These are phyloP conservation scores for Mortierella sp. DNA, from an alignment of 371 early-diverging fungal species.

Conservation along the genomic window DNA sequence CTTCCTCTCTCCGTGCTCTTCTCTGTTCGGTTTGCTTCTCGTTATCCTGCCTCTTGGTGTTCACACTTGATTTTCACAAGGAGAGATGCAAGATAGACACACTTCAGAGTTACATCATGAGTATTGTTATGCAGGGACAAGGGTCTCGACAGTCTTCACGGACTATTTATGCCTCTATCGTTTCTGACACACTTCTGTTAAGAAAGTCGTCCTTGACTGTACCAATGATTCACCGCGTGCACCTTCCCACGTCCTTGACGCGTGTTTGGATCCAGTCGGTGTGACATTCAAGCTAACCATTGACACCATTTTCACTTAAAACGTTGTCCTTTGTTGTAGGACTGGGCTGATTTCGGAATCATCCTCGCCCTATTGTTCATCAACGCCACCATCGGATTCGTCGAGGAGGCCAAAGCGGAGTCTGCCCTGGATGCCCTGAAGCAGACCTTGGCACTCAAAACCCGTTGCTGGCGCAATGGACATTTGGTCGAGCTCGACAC, in stretches of 20 bases:
- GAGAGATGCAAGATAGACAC: no score
- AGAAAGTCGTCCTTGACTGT: no score
- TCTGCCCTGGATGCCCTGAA: conserved; percentile 91
- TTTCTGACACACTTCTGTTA: no score
- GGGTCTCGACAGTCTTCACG: no score
- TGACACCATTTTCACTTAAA: no score
- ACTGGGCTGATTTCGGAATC: conserved; percentile 88
- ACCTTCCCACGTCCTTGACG: no score
- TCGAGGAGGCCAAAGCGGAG: conserved; percentile 91
- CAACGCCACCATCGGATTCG: conserved; percentile 91
- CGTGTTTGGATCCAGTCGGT: no score
- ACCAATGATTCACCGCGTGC: no score
- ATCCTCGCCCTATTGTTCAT: conserved; percentile 82
- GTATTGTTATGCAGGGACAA: no score
- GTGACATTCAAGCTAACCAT: no score
- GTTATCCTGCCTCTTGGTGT: not conserved
- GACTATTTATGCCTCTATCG: no score
- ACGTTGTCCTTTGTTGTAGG: conserved; percentile 10
- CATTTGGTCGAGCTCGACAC: conserved; percentile 84
- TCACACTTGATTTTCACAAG: no score
- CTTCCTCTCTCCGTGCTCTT: not conserved
- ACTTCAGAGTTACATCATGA: not conserved
- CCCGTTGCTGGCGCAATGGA: conserved; percentile 83
- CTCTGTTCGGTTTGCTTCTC: not conserved
- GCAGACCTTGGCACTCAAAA: conserved; percentile 74